phyloP scores from a whole-genome alignment of 306 rosid genomes.

The Glycine tomentella region DNA sequence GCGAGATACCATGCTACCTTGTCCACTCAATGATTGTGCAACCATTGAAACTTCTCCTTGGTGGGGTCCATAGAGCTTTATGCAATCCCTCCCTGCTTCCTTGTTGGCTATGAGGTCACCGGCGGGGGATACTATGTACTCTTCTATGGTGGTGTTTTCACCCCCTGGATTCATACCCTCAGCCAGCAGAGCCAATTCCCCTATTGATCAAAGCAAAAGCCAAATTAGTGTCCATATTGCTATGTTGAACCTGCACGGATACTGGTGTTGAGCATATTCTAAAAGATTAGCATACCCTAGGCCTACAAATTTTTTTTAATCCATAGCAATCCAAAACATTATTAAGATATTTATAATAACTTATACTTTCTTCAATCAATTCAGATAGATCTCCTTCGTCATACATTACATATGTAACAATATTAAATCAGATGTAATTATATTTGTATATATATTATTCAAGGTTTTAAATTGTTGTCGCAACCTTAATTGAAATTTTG shows the following conservation, averaged over 20 bases:
- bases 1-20: slow-evolving; percentile 62
- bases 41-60: slow-evolving; percentile 81
- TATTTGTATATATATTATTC: too few relatives aligned
- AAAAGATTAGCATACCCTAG: too few relatives aligned
- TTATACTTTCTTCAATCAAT: too few relatives aligned
- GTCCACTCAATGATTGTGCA: slow-evolving; percentile 76
- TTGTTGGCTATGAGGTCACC: slow-evolving; percentile 51
- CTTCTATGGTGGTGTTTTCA: slow-evolving; percentile 73
- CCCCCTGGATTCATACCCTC: slow-evolving; percentile 91
- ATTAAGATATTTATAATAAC: too few relatives aligned
- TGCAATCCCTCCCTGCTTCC: slow-evolving; percentile 64
- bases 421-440: too few relatives aligned
- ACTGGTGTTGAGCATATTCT: too few relatives aligned
- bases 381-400: too few relatives aligned
- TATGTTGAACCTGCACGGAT: not conserved
- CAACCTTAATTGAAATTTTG: too few relatives aligned
- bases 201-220: slow-evolving; percentile 52
- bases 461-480: too few relatives aligned
- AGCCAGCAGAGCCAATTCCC: slow-evolving; percentile 84
- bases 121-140: slow-evolving; percentile 82
- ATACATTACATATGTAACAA: too few relatives aligned
- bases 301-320: too few relatives aligned
- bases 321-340: too few relatives aligned
- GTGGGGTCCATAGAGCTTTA: slow-evolving; percentile 74
- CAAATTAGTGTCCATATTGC: slow-evolving; percentile 11